A percentile compares a stretch with the other conserved stretches of the same genome.
phyloP scores from a whole-genome alignment of 345 rosid species.

The Schrenkiella parvula region DNA sequence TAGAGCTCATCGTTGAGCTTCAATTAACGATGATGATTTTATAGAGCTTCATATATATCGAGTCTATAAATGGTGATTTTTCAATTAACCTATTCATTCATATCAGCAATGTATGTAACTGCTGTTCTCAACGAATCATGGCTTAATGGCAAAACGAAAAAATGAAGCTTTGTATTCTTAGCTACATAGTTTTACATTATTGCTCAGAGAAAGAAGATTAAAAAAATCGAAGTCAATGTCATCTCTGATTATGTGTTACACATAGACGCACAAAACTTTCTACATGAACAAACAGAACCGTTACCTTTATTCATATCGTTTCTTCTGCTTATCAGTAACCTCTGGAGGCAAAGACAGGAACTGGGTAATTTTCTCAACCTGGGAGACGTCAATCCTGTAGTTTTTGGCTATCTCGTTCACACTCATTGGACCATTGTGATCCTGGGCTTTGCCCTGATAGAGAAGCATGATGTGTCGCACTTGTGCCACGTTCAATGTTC shows the following conservation, averaged over 20 bases:
- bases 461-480: slow-evolving; percentile 69
- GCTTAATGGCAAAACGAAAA: neutral
- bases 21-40: too few species aligned
- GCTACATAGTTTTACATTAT: slow-evolving; percentile 25
- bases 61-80: neutral
- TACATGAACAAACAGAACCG: neutral
- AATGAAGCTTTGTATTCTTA: neutral
- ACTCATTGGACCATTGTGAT: slow-evolving; percentile 60
- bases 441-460: slow-evolving; percentile 77
- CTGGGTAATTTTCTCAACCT: slow-evolving; percentile 56
- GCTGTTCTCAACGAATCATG: slow-evolving; percentile 37
- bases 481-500: slow-evolving; percentile 73
- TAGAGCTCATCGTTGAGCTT: slow-evolving; percentile 25
- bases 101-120: neutral
- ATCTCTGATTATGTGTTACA: slow-evolving; percentile 22
- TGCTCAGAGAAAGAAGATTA: neutral
- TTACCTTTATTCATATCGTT: slow-evolving; percentile 11
- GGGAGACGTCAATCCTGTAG: slow-evolving; percentile 53
- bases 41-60: too few species aligned
- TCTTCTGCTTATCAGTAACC: slow-evolving; percentile 29
- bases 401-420: slow-evolving; percentile 58
- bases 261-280: slow-evolving; percentile 15
- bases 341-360: slow-evolving; percentile 68
- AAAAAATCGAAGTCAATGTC: neutral
- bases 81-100: neutral